phyloP scores from a whole-genome alignment of 768 basidiomycete species.

The Lepiota subincarnata region DNA sequence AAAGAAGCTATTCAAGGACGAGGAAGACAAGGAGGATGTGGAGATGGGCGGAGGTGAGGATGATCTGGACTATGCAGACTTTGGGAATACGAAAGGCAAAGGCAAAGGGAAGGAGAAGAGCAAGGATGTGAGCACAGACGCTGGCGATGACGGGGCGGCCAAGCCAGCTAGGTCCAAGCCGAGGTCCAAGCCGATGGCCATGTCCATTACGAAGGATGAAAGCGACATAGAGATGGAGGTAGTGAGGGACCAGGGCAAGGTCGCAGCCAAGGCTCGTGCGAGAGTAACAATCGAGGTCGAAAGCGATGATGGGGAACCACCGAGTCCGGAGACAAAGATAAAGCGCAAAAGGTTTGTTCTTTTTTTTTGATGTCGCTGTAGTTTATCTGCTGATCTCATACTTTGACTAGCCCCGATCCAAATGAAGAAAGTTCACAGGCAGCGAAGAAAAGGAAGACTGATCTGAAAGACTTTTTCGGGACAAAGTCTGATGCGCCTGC shows the following conservation, averaged over 20 bases:
- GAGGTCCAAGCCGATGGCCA: neutral
- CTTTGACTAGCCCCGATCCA: constrained; percentile 9
- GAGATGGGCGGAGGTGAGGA: neutral
- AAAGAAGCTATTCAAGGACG: constrained; percentile 17
- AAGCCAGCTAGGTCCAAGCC: constrained; percentile 9
- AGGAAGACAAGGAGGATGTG: constrained; percentile 9
- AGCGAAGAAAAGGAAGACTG: constrained; percentile 48
- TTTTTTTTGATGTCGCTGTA: constrained; percentile 16
- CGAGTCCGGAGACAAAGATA: constrained; percentile 16
- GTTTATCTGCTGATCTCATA: neutral
- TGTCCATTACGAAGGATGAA: neutral
- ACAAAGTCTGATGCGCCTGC: constrained; percentile 35
- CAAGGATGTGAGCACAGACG: constrained; percentile 15
- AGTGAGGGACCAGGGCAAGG: neutral
- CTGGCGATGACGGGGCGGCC: constrained; percentile 11
- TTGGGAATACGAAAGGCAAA: neutral
- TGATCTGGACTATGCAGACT: constrained; percentile 3
- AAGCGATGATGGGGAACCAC: constrained; percentile 16
- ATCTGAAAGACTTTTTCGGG: constrained; percentile 59
- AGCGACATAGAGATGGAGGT: constrained; percentile 11
- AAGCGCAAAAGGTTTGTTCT: constrained; percentile 72
- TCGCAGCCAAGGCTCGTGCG: constrained; percentile 13
- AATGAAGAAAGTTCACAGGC: constrained; percentile 41
- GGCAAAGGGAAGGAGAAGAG: constrained; percentile 11
- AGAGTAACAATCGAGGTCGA: constrained; percentile 11